phyloP scores from a whole-genome alignment of 352 stramenopile species.

The Phytophthora litchii region DNA sequence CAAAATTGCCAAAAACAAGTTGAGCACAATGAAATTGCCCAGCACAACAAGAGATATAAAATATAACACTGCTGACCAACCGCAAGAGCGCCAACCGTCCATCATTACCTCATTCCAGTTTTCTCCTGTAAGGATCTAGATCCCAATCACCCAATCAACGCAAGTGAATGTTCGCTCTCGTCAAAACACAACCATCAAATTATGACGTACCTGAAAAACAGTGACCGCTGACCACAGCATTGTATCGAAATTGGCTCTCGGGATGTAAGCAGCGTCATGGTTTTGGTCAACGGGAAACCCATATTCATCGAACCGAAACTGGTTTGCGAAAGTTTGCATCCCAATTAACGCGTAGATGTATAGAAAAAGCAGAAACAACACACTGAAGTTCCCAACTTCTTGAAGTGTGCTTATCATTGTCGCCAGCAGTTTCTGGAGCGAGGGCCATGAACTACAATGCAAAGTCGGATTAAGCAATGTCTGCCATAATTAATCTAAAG shows the following conservation, averaged over 20 bases:
- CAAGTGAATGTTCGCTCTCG: neutral
- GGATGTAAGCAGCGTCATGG: conserved; percentile 41
- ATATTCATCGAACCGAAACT: conserved; percentile 87
- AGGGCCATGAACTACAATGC: conserved; percentile 81
- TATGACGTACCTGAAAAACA: conserved; percentile 59
- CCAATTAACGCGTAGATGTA: conserved; percentile 94
- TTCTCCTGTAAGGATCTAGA: conserved; percentile 91
- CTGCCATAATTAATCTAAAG: neutral
- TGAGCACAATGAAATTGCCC: conserved; percentile 91
- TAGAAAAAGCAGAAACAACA: conserved; percentile 93
- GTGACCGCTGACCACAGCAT: conserved; percentile 74
- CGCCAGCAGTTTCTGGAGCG: conserved; percentile 89
- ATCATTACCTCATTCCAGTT: conserved; percentile 94
- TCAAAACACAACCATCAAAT: neutral
- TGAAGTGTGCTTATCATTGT: conserved; percentile 90
- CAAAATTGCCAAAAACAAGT: conserved; percentile 93
- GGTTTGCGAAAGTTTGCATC: conserved; percentile 93
- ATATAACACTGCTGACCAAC: conserved; percentile 69
- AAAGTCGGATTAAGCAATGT: neutral
- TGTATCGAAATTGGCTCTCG: conserved; percentile 70
- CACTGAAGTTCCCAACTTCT: conserved; percentile 92
- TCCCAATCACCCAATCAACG: conserved; percentile 1
- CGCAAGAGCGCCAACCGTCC: conserved; percentile 77
- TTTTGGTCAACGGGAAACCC: conserved; percentile 51
- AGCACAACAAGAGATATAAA: conserved; percentile 87